Evolutionary conservation across 495 filamentous ascomycete species (phyloP), one percentile per base, ranked within the genome.

Genomic region (Amniculicola lignicola): DNA sequence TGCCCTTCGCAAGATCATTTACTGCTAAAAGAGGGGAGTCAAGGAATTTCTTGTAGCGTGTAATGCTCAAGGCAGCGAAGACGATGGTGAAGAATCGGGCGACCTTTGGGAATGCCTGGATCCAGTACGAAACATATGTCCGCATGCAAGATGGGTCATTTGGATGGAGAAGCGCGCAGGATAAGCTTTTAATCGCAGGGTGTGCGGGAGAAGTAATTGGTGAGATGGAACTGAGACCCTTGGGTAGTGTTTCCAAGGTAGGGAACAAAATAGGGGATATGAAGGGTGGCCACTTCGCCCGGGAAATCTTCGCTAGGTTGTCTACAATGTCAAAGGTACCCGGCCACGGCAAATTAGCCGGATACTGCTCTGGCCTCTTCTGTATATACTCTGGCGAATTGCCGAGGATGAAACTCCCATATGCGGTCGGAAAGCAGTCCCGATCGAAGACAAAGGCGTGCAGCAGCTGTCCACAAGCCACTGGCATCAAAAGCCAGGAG

Each of bases 401-500:
- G 49, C 79, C 82, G 54, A 91, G 75, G 54, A 95, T 83, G 54
- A 90, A 82, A 52, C 84, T 77, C 36, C 83, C 82, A 67, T 89
- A 88, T 61, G 78, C 79, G 67, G 72, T 75, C 0, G 92, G 91
- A 57, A 91, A 88, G 67, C 85, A 88, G 63, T 96, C 91, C 43
- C 88, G 79, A 67, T 97, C 91, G 74, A 96, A 97, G 24, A 96
- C 81, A 69, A 90, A 87, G 1, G 92, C 85, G 70, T 96, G 89
- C 46, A 96, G 75, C 45, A 98, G 76, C 72, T 97, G 93, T 27
- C 90, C 93, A 65, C 83, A 88, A 11, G 90, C 84, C n/a, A 94
- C 65, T 0, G 93, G 93, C 79, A 96, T 91, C 63, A 97, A 72
- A 78, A 97, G 75, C 92, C 92, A 97, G 67, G 89, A 95, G 19